Conservation (phyloP, 352 stramenopile genomes). For the Plasmopara muralis region DNA sequence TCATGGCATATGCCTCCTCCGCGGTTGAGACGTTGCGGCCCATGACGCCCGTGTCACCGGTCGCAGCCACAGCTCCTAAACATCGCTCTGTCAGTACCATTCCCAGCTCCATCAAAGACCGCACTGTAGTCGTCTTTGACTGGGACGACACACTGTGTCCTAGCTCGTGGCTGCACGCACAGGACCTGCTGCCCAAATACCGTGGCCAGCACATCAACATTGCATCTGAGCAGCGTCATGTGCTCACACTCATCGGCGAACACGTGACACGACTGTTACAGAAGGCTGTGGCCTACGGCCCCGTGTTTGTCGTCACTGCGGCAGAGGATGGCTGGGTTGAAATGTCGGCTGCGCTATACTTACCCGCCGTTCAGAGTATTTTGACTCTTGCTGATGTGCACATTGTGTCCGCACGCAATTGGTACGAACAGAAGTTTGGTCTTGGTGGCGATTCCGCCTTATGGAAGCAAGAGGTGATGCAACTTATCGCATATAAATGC, state of each 20-base stretch:
- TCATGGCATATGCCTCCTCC: slow-evolving; percentile 33
- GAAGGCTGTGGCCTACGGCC: slow-evolving; percentile 70
- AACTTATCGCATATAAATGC: slow-evolving; percentile 81
- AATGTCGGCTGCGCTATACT: slow-evolving; percentile 70
- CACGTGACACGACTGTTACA: slow-evolving; percentile 58
- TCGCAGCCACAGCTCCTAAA: slow-evolving; percentile 14
- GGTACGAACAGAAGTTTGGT: slow-evolving; percentile 83
- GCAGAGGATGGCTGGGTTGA: slow-evolving; percentile 82
- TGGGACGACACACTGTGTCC: slow-evolving; percentile 87
- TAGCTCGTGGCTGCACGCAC: slow-evolving; percentile 75
- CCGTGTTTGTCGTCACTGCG: slow-evolving; percentile 81
- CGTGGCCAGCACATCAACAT: slow-evolving; percentile 64
- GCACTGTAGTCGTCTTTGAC: slow-evolving; percentile 82
- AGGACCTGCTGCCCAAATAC: slow-evolving; percentile 76
- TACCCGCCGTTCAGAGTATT: slow-evolving; percentile 56
- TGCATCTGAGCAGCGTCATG: slow-evolving; percentile 44
- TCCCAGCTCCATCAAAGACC: slow-evolving; percentile 42
- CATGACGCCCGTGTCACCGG: slow-evolving; percentile 15
- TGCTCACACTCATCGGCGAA: slow-evolving; percentile 50
- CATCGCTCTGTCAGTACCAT: slow-evolving; percentile 1
- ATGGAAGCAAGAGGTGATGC: slow-evolving; percentile 86
- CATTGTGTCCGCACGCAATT: slow-evolving; percentile 79
- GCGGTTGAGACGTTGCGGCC: slow-evolving; percentile 43
- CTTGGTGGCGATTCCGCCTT: slow-evolving; percentile 63
- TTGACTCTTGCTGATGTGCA: slow-evolving; percentile 73